Base-by-base conservation (phyloP, 2,329 filamentous ascomycete genomes). In the Alternaria gansuensis region DNA sequence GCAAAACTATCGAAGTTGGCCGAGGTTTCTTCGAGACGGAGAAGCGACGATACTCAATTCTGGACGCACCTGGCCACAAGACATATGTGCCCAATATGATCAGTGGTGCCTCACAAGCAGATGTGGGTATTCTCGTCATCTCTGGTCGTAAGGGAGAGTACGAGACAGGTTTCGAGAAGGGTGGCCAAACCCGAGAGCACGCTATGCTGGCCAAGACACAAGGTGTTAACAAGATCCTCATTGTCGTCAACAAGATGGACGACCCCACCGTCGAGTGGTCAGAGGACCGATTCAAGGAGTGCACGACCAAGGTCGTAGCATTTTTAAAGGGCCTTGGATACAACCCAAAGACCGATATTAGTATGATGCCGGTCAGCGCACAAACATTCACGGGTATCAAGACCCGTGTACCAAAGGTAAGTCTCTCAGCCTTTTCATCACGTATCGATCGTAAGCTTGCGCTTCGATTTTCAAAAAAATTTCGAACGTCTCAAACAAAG, bases 21-120 rank as follows among this genome's bases (percentile, higher is more conserved):
- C 88, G 94, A 75, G 95, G 92, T 11, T 97, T 92, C 62, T 76
- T 99, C 80, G 95, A 98, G 83, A 97, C 95, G 3, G 92, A 98
- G 62, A 97, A 95, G 83, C 90, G 95, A 67, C 86, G 92, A 72
- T 99, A 99, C 87, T 95, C 92, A 72, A 97, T 99, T 66, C 86
- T 99, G 48, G 95, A 99, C 79, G 95, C 95, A 0, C 95, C 95
- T 10, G 95, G 94, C 17, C 94, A 99, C 85, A 98, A 98, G 84
- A 97, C 91, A 2, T 99, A 95, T 69, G 95, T 99, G 17, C 94
- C 95, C 46, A 95, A 90, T 84, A 99, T 99, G 95, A 96, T 99
- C 75, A 93, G 94, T 69, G 93, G 93, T 77, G 93, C 93, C 31
- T 93, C 75, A 11, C 76, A 78, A 48, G 76, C 76, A 29, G 76